phyloP scores from a whole-genome alignment of 2,329 filamentous ascomycete species.

The Tolypocladium amazonense region DNA sequence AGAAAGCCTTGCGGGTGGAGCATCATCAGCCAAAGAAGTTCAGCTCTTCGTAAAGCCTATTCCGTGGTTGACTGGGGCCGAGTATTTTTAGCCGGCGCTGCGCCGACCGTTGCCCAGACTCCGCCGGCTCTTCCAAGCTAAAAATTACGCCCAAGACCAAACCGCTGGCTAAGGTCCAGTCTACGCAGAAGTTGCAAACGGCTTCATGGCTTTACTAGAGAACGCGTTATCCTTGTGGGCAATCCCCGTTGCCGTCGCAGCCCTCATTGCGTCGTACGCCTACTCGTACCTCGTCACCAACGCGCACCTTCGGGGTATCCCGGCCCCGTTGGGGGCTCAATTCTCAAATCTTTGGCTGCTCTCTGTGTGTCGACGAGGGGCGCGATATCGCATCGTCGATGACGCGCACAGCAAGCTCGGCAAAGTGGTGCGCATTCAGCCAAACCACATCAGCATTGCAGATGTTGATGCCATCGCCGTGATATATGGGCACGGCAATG shows the following conservation, averaged over 20 bases:
- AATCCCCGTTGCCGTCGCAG: constrained; percentile 31
- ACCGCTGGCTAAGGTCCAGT: not conserved
- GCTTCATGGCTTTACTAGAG: constrained; percentile 19
- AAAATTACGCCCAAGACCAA: not conserved
- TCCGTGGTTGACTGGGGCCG: not conserved
- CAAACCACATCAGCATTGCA: constrained; percentile 72
- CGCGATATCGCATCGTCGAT: constrained; percentile 55
- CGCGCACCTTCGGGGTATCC: constrained; percentile 39
- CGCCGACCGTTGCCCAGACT: not conserved
- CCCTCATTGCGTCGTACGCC: constrained; percentile 43
- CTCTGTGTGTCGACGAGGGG: constrained; percentile 51
- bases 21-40: not conserved
- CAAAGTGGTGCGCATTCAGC: constrained; percentile 72
- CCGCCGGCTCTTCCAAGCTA: not conserved
- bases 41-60: not conserved
- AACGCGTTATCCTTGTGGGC: constrained; percentile 33
- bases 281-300: constrained; percentile 50
- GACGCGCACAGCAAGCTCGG: constrained; percentile 65
- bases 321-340: constrained; percentile 49
- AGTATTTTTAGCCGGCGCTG: not conserved
- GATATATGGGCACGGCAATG: constrained; percentile 74
- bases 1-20: not conserved
- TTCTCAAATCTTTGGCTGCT: constrained; percentile 79
- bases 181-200: not conserved
- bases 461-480: constrained; percentile 66